A percentile compares a stretch with the other conserved stretches of the same genome.
phyloP scores from a whole-genome alignment of 1,284 basidiomycete species.

The Ceratobasidium sp. region DNA sequence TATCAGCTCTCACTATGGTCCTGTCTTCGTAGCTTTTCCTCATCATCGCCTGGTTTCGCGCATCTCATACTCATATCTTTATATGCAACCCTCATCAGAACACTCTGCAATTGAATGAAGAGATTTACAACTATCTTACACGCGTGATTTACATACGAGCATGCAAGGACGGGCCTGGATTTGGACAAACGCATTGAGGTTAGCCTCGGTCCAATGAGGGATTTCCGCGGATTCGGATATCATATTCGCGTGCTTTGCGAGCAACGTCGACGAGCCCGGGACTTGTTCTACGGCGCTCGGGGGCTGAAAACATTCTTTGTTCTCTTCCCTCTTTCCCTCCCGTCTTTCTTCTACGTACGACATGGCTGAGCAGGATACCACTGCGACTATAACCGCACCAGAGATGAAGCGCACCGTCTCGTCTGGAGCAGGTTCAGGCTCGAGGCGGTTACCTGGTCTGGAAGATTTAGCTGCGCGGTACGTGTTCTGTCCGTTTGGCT shows the following conservation, averaged over 20 bases:
- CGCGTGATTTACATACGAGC: background rate
- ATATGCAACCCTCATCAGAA: constrained; percentile 10
- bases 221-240: constrained; percentile 19
- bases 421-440: constrained; percentile 3
- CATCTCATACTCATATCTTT: constrained; percentile 3
- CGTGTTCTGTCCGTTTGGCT: background rate
- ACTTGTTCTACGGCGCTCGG: background rate
- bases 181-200: background rate
- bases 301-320: background rate
- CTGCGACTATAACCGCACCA: background rate
- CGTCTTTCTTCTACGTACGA: background rate
- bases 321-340: background rate
- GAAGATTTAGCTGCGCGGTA: constrained; percentile 41
- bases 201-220: background rate
- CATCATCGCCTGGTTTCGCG: background rate
- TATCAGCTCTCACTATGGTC: background rate
- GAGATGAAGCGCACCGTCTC: constrained; percentile 6
- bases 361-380: constrained; percentile 7
- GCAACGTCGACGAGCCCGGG: background rate
- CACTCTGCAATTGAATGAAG: background rate
- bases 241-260: background rate
- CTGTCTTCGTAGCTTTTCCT: constrained; percentile 11
- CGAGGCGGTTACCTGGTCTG: constrained; percentile 28
- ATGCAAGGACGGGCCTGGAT: too few relatives aligned
- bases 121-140: background rate